These are phyloP conservation scores for Dothidotthia symphoricarpi DNA, from an alignment of 2,329 filamentous ascomycete genomes.

Conservation along the genomic window DNA sequence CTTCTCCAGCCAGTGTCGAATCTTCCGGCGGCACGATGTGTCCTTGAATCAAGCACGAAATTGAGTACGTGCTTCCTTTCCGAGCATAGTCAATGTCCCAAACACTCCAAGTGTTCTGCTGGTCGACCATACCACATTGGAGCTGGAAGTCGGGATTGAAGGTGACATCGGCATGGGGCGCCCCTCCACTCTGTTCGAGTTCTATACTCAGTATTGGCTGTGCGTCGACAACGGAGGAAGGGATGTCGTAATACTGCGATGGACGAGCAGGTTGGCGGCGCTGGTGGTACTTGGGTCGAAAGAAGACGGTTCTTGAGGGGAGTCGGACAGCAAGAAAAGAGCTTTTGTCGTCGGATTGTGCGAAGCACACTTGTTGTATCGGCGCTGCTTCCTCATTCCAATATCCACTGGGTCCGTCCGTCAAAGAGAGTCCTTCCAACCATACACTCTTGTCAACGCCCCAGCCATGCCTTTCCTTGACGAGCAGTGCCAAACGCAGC, in stretches of 20 bases:
- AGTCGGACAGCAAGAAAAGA: conserved; percentile 54
- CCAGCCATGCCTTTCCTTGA: conserved; percentile 58
- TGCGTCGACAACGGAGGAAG: conserved; percentile 54
- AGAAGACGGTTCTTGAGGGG: conserved; percentile 47
- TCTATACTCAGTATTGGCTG: conserved; percentile 57
- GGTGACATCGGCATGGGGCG: conserved; percentile 59
- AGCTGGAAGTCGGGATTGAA: conserved; percentile 63
- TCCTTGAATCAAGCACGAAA: conserved; percentile 35
- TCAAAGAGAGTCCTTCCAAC: conserved; percentile 50
- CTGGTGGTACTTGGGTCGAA: conserved; percentile 39
- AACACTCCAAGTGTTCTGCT: conserved; percentile 64
- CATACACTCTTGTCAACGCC: conserved; percentile 45
- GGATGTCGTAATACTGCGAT: conserved; percentile 24
- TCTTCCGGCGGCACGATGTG: conserved; percentile 6
- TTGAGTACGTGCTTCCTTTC: conserved; percentile 32
- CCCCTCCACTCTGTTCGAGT: conserved; percentile 54
- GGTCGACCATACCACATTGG: conserved; percentile 66
- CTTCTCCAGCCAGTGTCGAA: conserved; percentile 17
- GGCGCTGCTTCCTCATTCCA: conserved; percentile 58
- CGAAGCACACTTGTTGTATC: conserved; percentile 56
- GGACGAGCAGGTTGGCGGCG: conserved; percentile 9
- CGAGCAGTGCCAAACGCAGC: conserved; percentile 56
- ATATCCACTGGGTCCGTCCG: conserved; percentile 47
- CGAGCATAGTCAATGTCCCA: conserved; percentile 55
- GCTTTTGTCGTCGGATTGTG: conserved; percentile 43